Evolutionary conservation across 768 basidiomycete genomes (phyloP), one percentile per base, ranked within the genome.

Genomic region (Pleurotus salmoneostramineus): DNA sequence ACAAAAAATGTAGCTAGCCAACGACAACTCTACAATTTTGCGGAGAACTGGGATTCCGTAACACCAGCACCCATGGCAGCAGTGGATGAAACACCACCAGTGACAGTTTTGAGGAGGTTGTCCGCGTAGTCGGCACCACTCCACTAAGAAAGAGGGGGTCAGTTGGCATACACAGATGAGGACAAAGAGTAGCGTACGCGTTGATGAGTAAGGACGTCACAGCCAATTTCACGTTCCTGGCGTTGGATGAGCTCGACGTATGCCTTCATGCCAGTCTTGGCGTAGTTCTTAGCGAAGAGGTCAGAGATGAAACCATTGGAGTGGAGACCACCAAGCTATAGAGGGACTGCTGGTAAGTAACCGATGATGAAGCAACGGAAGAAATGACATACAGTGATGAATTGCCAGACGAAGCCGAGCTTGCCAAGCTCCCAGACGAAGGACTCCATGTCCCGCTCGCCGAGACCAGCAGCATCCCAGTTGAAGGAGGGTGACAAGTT

Each of bases 11-110:
- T 10, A 42, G 40, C 37, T n/a, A n/a, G n/a, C 8, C 8, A 10
- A 31, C n/a, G 6, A 8, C 33, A 3, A 14, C 51, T 50, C 74
- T 64, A 83, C 61, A 83, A 65, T 65, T 77, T 83, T 35, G 74
- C 49, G 60, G 64, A 66, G 74, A 96, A 97, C 71, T 96, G 95
- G 37, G 86, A 73, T 75, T 97, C 95, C 0, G 95, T 97, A 33
- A 96, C 94, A 57, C 96, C 96, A 64, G 87, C 86, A 50, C 96
- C 97, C 96, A 98, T 98, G n/a, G 97, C 96, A n/a, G 95, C 84
- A 7, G 96, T 98, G 49, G 93, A 95, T 37, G 93, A 96, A 60
- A 99, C 83, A 58, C 97, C 97, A 27, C 97, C 97, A 36, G 97
- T 99, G 56, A 98, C 93, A 5, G 96, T 95, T 83, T 93, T 95